Evolutionary conservation across 768 basidiomycete genomes (phyloP), one percentile per base, ranked within the genome.

Genomic region (Favolaschia claudopus): DNA sequence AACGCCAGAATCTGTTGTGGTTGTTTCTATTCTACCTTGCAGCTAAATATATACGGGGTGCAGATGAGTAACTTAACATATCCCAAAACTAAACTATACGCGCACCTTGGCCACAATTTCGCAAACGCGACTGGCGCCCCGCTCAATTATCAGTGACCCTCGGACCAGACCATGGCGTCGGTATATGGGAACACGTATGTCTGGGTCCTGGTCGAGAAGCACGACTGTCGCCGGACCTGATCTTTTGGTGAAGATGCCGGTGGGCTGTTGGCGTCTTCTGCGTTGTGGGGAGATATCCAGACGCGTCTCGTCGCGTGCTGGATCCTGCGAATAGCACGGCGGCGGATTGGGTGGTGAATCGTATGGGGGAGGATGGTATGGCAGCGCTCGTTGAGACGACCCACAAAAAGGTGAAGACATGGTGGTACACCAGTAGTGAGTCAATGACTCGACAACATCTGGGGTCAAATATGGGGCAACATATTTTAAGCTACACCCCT

Each of bases 241-340:
- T 1, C 37, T 27, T 27, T 60, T 64, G 31, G 48, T 51, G 33
- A 55, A 60, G 14, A 64, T 44, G 14, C 58, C 62, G 36, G 58
- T 53, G 32, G 62, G 54, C 9, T 34, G 53, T 5, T 7, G 25
- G 19, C 54, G 44, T 29, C 38, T 46, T 19, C 39, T 47, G 9
- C 32, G 48, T 28, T 19, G 62, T 15, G 56, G 54, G 7, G 58
- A 55, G 2, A 46, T 33, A 27, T 60, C 54, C 14, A 64, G 44
- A 24, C 43, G 48, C 6, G 58, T 56, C 44, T 64, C 62, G n/a
- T 64, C 54, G 44, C n/a, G 22, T 24, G 54, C 58, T 4, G 58
- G 62, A 49, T 64, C 54, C 25, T 40, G 37, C 3, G 62, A 60
- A 38, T 64, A 64, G 33, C 43, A 51, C n/a, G 62, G 62, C 1